Evolutionary conservation across 306 rosid species (phyloP).

Genomic region (Cucumis melo): DNA sequence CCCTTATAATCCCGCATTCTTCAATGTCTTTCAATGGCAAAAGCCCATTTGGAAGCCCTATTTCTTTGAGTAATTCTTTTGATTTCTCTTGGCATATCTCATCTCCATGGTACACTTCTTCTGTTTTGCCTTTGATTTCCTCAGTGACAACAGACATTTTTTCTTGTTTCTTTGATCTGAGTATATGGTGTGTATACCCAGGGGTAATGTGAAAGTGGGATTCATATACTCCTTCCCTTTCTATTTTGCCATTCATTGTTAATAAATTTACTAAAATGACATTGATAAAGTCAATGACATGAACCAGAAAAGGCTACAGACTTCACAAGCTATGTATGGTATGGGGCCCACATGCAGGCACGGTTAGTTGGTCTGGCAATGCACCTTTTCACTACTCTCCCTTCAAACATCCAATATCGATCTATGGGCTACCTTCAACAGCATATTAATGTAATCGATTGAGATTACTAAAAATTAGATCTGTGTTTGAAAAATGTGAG

Average conservation of each 20-base stretch:
- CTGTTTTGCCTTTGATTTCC: slow-evolving; percentile 39
- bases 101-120: slow-evolving; percentile 59
- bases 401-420: no score
- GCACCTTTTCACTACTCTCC: neutral
- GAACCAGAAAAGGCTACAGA: no score
- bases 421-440: no score
- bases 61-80: slow-evolving; percentile 37
- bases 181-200: no score
- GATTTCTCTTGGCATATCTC: slow-evolving; percentile 51
- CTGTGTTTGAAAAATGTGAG: no score
- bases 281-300: no score
- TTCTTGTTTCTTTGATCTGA: neutral
- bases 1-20: slow-evolving; percentile 61
- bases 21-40: slow-evolving; percentile 56
- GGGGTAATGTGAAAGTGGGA: neutral
- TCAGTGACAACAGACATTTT: slow-evolving; percentile 43
- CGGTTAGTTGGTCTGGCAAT: neutral
- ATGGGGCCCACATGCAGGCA: neutral
- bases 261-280: neutral
- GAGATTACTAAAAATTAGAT: no score
- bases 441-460: no score
- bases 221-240: slow-evolving; percentile 21
- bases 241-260: slow-evolving; percentile 19
- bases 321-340: neutral
- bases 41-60: slow-evolving; percentile 55